Conservation (phyloP, 2,329 filamentous ascomycete species). For the Paecilomyces variotii region DNA sequence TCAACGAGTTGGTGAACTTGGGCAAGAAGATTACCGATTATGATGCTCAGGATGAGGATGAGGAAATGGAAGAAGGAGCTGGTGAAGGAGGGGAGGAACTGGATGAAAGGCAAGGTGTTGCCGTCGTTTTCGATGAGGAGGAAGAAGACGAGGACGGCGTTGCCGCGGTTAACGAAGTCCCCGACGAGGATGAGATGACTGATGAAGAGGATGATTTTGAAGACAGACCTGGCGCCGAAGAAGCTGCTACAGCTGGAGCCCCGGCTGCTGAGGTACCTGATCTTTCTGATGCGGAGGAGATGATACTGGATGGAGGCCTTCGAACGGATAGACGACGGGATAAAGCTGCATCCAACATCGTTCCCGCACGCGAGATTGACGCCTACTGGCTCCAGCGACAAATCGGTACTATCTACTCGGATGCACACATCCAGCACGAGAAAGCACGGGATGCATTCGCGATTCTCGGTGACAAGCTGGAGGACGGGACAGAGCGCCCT, state of each 20-base stretch:
- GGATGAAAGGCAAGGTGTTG: conserved; percentile 91
- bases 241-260: conserved; percentile 40
- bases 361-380: conserved; percentile 85
- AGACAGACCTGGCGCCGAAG: conserved; percentile 47
- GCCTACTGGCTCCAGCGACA: conserved; percentile 95
- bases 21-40: conserved; percentile 99
- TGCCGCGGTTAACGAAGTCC: conserved; percentile 72
- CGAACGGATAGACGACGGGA: conserved; percentile 37
- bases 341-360: conserved; percentile 46
- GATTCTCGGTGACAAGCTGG: conserved; percentile 67
- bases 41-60: conserved; percentile 90
- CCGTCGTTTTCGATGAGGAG: conserved; percentile 91
- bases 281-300: conserved; percentile 54
- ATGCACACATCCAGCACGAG: conserved; percentile 87
- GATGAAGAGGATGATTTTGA: conserved; percentile 68
- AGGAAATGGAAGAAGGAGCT: conserved; percentile 66
- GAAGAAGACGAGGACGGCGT: conserved; percentile 78
- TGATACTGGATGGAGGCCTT: conserved; percentile 69
- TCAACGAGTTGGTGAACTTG: conserved; percentile 92
- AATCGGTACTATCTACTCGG: conserved; percentile 78
- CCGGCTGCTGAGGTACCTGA: conserved; percentile 23
- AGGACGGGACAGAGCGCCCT: conserved; percentile 72
- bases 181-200: conserved; percentile 69
- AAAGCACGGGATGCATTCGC: conserved; percentile 80
- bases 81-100: conserved; percentile 66